Evolutionary conservation across 306 rosid genomes (phyloP).

Genomic region (Medicago truncatula): MtrunA17r5.0-ANR NC_053046.1:41116001-41116500

Average conservation of each 20-base stretch:
- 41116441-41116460: background rate
- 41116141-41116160: conserved; percentile 76
- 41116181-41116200: conserved; percentile 78
- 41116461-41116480: too few species aligned
- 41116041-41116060: conserved; percentile 24
- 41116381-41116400: background rate
- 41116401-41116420: background rate
- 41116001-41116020: conserved; percentile 55
- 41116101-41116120: background rate
- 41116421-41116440: conserved; percentile 25
- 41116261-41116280: conserved; percentile 89
- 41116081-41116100: background rate
- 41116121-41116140: conserved; percentile 90
- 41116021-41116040: conserved; percentile 68
- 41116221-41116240: conserved; percentile 88
- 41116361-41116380: conserved; percentile 25
- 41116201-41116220: conserved; percentile 93
- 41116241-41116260: conserved; percentile 82
- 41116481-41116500: too few species aligned
- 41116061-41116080: background rate
- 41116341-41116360: background rate
- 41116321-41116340: conserved; percentile 1
- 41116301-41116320: conserved; percentile 87
- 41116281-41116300: conserved; percentile 90
- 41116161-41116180: conserved; percentile 74